Conservation (phyloP, 495 filamentous ascomycete species). For the Darksidea phi region DNA sequence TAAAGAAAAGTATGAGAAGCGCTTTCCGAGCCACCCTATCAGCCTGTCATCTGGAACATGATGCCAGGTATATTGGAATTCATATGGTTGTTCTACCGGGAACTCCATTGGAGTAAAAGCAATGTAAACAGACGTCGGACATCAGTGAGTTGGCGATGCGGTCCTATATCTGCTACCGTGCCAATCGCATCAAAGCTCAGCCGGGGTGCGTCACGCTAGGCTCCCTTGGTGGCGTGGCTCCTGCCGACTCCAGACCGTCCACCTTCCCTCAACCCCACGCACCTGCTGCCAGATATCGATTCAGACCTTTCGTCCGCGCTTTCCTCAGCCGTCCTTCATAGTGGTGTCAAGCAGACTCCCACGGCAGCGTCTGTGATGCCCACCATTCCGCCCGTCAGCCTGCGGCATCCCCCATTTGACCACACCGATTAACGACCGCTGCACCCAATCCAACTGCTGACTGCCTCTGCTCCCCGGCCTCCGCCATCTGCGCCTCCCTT, state of each 20-base stretch:
- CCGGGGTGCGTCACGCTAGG: not conserved
- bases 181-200: not conserved
- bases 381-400: not conserved
- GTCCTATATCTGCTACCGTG: not conserved
- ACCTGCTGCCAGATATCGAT: not conserved
- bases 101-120: not conserved
- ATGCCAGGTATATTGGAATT: too few species aligned
- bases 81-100: too few species aligned
- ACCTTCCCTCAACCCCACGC: not conserved
- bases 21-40: too few species aligned
- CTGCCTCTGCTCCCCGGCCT: not conserved
- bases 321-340: too few species aligned
- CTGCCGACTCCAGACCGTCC: not conserved
- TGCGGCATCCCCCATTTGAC: slow-evolving; percentile 1
- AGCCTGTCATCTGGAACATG: too few species aligned
- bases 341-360: not conserved
- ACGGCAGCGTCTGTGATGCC: not conserved
- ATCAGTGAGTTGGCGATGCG: not conserved
- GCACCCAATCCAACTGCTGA: not conserved
- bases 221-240: not conserved
- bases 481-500: too few species aligned
- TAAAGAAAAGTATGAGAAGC: too few species aligned
- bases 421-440: not conserved
- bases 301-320: not conserved
- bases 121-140: not conserved